phyloP scores from a whole-genome alignment of 352 stramenopile genomes.

The Globisporangium iwayamae region DNA sequence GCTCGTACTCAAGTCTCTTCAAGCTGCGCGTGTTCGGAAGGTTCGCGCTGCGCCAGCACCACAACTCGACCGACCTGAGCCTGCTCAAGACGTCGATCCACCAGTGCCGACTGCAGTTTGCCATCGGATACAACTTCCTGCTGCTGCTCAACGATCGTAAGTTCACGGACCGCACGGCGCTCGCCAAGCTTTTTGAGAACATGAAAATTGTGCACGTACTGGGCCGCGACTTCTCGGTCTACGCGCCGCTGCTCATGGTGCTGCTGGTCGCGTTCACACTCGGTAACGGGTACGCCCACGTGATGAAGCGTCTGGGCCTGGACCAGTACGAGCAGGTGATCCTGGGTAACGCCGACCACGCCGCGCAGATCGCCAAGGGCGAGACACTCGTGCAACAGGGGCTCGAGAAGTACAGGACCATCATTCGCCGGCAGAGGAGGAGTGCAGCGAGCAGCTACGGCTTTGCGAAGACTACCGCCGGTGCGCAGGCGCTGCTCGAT shows the following conservation, averaged over 20 bases:
- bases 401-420: conserved; percentile 34
- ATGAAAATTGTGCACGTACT: conserved; percentile 47
- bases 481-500: conserved; percentile 14
- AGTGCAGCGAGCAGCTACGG: conserved; percentile 29
- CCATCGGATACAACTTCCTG: conserved; percentile 64
- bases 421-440: conserved; percentile 29
- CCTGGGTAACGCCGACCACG: conserved; percentile 29
- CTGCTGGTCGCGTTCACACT: conserved; percentile 44
- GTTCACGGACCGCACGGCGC: conserved; percentile 44
- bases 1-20: conserved; percentile 59
- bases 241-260: conserved; percentile 56
- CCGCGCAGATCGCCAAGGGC: conserved; percentile 37
- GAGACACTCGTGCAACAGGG: conserved; percentile 50
- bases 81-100: conserved; percentile 61
- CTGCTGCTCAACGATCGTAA: conserved; percentile 40
- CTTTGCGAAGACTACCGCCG: conserved; percentile 14
- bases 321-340: conserved; percentile 70
- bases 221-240: conserved; percentile 51
- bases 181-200: conserved; percentile 47
- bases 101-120: conserved; percentile 68
- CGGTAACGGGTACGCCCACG: conserved; percentile 44
- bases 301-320: conserved; percentile 51
- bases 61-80: conserved; percentile 56
- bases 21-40: conserved; percentile 48
- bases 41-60: conserved; percentile 42